Base-by-base conservation (phyloP, 768 basidiomycete species). In the Amanita jacksonii region DNA sequence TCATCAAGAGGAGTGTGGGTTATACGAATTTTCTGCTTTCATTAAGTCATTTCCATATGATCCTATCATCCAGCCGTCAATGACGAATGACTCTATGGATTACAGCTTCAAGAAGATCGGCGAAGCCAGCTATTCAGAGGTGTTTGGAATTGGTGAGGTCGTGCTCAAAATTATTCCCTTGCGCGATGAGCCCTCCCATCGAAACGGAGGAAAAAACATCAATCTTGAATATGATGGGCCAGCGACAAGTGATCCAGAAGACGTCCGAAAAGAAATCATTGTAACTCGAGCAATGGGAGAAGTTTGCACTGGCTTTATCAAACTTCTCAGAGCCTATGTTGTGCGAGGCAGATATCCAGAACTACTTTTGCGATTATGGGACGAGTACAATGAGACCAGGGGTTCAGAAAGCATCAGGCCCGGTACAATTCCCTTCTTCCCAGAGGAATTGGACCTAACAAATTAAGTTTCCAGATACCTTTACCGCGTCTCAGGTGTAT, bases 61-160 rank as follows among this genome's bases (percentile, higher is more conserved):
- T 53, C 73, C 79, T 2, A 67, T 85, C 43, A 72, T 85, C 47
- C 52, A 62, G 52, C 52, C 55, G n/a, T 52, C 56, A 16, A 47
- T 52, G 9, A 47, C 41, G 12, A 45, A 42, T 12, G 34, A 47
- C 9, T 20, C n/a, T 8, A 38, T 28, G 51, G 63, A 48, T 25
- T 48, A 61, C 18, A 60, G 45, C 5, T 90, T 91, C 62, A 69
- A 64, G 51, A 99, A 99, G 62, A 81, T 97, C 36, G 94, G 94
- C 32, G 96, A 99, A 64, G 96, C 96, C 5, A 89, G 86, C 38
- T 99, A 85, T 61, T 94, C 90, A 0, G 96, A 99, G 57, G 96
- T 99, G 22, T 99, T 89, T 60, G 85, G 85, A 6, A 82, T 92
- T 40, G 84, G 84, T 2, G 77, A 85, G 51, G 77, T 93, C 25